phyloP scores from a whole-genome alignment of 2,329 filamentous ascomycete species.

The Neurospora sp. region DNA sequence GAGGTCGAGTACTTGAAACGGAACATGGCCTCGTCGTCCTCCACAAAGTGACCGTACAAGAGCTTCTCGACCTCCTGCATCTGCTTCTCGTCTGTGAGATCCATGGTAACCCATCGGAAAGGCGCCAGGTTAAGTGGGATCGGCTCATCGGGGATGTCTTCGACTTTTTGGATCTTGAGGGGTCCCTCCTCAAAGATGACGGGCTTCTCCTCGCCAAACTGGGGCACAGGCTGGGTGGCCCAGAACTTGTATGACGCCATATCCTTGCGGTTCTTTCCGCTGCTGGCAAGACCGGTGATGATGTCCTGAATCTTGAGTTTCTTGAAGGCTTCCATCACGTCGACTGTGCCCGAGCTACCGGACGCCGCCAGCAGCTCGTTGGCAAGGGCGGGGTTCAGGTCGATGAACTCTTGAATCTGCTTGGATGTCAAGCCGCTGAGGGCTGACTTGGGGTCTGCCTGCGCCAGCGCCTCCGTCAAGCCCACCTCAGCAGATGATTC shows the following conservation, averaged over 20 bases:
- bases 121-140: constrained; percentile 60
- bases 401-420: constrained; percentile 56
- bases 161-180: constrained; percentile 69
- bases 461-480: constrained; percentile 27
- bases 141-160: constrained; percentile 70
- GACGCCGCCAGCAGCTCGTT: constrained; percentile 37
- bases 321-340: constrained; percentile 45
- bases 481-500: constrained; percentile 15
- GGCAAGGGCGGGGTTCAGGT: constrained; percentile 63
- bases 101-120: constrained; percentile 91
- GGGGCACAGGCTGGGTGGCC: constrained; percentile 91
- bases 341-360: constrained; percentile 20
- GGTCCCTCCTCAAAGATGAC: constrained; percentile 63
- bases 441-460: constrained; percentile 38
- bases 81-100: constrained; percentile 67
- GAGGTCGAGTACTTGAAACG: constrained; percentile 89
- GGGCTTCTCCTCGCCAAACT: constrained; percentile 54
- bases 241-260: constrained; percentile 98
- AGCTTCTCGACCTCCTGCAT: constrained; percentile 88
- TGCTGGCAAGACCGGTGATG: constrained; percentile 64
- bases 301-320: constrained; percentile 60
- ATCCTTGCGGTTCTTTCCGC: constrained; percentile 85
- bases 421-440: constrained; percentile 44
- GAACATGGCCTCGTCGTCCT: constrained; percentile 95
- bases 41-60: constrained; percentile 88